Percentiles rank a stretch among this genome's conserved stretches.
These are phyloP conservation scores for Cymbopogon citratus DNA, from an alignment of 176 grass and related monocot genomes.

Conservation along the genomic window DNA sequence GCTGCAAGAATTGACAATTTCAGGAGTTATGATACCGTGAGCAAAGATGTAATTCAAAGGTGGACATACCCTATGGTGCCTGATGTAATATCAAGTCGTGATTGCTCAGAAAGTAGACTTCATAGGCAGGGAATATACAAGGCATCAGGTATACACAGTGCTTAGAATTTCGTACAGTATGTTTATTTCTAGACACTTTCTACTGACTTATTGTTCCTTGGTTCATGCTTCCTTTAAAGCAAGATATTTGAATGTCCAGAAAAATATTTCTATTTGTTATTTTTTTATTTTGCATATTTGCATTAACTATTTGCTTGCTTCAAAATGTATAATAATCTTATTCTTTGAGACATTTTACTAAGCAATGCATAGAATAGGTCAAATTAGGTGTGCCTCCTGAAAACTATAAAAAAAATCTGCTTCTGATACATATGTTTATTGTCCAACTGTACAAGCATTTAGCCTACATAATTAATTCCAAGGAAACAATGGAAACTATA, in stretches of 20 bases:
- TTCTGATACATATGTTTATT: neutral
- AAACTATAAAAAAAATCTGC: neutral
- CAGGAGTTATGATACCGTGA: slow-evolving; percentile 87
- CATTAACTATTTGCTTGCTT: neutral
- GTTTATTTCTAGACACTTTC: neutral
- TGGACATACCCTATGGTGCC: slow-evolving; percentile 91
- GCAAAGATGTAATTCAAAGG: slow-evolving; percentile 90
- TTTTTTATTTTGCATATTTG: neutral
- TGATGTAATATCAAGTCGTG: slow-evolving; percentile 58
- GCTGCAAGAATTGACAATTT: slow-evolving; percentile 90
- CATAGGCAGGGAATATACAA: slow-evolving; percentile 82
- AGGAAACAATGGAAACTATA: neutral
- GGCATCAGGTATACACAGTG: slow-evolving; percentile 50
- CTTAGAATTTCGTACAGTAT: neutral
- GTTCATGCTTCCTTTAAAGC: slow-evolving; percentile 1
- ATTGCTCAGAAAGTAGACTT: slow-evolving; percentile 45
- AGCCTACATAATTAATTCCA: neutral
- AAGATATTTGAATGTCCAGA: neutral
- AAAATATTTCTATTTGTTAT: neutral
- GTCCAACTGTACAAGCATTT: neutral
- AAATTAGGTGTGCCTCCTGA: neutral
- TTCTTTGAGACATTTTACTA: neutral
- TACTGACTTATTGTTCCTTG: neutral
- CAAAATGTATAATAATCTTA: neutral
- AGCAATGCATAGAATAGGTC: neutral